Percentiles rank a stretch among this genome's conserved stretches.
phyloP scores from a whole-genome alignment of 345 rosid genomes.

The Brassica incana region DNA sequence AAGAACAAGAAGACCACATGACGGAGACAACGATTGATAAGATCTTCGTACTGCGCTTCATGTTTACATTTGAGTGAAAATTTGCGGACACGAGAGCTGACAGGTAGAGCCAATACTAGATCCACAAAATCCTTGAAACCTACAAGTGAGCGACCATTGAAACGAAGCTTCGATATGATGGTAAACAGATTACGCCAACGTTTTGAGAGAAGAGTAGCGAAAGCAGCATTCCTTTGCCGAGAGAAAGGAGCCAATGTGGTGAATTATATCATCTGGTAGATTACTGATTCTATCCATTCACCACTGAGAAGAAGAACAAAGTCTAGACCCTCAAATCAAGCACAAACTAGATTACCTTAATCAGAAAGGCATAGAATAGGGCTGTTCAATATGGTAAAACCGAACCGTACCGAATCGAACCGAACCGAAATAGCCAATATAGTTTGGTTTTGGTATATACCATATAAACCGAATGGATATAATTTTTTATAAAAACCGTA shows the following conservation, averaged over 20 bases:
- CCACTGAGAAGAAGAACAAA: too few relatives aligned
- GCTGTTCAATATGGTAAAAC: too few relatives aligned
- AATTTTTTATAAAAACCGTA: too few relatives aligned
- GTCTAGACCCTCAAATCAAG: too few relatives aligned
- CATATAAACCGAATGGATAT: too few relatives aligned
- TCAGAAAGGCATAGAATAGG: not conserved
- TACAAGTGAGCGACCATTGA: not conserved
- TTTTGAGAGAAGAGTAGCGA: not conserved
- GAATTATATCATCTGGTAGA: not conserved
- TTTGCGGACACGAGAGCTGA: not conserved
- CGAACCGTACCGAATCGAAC: too few relatives aligned
- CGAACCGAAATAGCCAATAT: too few relatives aligned
- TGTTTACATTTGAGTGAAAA: not conserved
- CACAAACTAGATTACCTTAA: not conserved
- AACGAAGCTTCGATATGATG: not conserved
- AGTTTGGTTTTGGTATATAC: too few relatives aligned
- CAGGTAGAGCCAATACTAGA: not conserved
- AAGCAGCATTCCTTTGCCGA: slow-evolving; percentile 6
- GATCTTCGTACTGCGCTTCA: not conserved
- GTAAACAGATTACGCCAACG: not conserved
- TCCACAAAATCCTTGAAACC: not conserved
- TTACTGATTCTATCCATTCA: not conserved
- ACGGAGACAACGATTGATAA: not conserved
- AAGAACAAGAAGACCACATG: not conserved
- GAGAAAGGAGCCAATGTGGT: not conserved